Base-by-base conservation (phyloP, 1,284 basidiomycete species). In the Athelia sp. region DNA sequence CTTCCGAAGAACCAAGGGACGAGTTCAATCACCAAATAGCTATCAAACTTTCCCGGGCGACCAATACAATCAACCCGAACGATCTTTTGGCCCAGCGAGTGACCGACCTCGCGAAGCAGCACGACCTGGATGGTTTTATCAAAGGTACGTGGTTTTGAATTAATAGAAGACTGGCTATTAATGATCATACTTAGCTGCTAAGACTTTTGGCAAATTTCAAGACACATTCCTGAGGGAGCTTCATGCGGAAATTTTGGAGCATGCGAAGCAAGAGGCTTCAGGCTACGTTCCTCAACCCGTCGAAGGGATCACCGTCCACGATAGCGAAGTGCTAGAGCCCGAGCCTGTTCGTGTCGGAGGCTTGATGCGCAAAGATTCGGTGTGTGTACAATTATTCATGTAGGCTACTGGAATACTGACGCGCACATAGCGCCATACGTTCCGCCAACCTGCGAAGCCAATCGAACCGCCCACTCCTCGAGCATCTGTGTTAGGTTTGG, bases 191-290 rank as follows among this genome's bases (percentile, higher is more conserved):
- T 26, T 53, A 84, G 92, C 92, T 56, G 85, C 90, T 45, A 79
- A 76, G 51, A 75, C 84, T 24, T 96, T 96, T 70, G 92, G 91
- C 63, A 89, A 91, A 71, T 94, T 95, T 63, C 77, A 87, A 60
- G 82, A 75, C 52, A 71, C 76, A 15, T 78, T 82, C 50, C 71
- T 87, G 19, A 61, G 75, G 24, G 77, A 82, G 22, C 67, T 87
- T 2, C 79, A 81, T 64, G 68, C 69, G 52, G 73, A 78, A 51
- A 79, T 80, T 49, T 57, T 40, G 36, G 36, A 40, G 36, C 84
- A 90, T 71, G 71, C 73, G 53, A 75, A 82, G 64, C 82, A 88
- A 68, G 78, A 84, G 63, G 73, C 71, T 34, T 71, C 79, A 31
- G 80, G 79, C 38, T 61, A 75, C 53, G 69, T 68, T 11, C 73